Evolutionary conservation across 1,284 basidiomycete species (phyloP).

Genomic region (Tilletia indica): DNA sequence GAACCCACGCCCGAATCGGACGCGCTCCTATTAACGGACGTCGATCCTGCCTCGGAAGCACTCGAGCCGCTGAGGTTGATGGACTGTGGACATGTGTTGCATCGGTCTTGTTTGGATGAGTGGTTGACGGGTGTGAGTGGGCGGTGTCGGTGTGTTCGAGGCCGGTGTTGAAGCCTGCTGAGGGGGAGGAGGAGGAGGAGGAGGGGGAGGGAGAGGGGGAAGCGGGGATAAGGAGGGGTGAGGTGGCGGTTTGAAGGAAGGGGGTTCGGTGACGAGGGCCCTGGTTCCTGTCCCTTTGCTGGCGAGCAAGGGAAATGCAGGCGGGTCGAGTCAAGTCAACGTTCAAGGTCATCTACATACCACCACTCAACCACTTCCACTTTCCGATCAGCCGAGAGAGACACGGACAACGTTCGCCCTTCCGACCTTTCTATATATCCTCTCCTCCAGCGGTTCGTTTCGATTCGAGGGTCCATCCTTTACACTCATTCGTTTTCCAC

Average conservation of each 20-base stretch:
- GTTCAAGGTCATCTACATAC: too few species aligned
- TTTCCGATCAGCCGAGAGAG: too few species aligned
- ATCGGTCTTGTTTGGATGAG: slow-evolving; percentile 40
- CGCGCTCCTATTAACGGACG: neutral
- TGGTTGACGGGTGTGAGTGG: slow-evolving; percentile 46
- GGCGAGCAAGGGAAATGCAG: too few species aligned
- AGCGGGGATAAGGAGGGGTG: neutral
- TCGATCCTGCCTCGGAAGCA: neutral
- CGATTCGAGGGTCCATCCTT: too few species aligned
- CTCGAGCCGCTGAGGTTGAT: slow-evolving; percentile 39
- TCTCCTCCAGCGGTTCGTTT: too few species aligned
- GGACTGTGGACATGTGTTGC: slow-evolving; percentile 44
- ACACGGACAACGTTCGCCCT: too few species aligned
- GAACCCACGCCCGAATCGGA: neutral
- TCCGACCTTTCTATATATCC: too few species aligned
- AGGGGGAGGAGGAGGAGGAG: neutral
- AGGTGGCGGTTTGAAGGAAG: neutral
- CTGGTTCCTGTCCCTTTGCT: too few species aligned
- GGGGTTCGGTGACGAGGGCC: too few species aligned
- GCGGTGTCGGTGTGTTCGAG: slow-evolving; percentile 43
- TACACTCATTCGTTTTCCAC: too few species aligned
- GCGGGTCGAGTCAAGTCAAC: too few species aligned
- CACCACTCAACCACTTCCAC: too few species aligned
- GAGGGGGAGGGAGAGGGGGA: slow-evolving; percentile 19
- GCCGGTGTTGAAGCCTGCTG: slow-evolving; percentile 27